These are phyloP conservation scores for Fusarium nodosum DNA, from an alignment of 2,329 filamentous ascomycete genomes.

Conservation along the genomic window DNA sequence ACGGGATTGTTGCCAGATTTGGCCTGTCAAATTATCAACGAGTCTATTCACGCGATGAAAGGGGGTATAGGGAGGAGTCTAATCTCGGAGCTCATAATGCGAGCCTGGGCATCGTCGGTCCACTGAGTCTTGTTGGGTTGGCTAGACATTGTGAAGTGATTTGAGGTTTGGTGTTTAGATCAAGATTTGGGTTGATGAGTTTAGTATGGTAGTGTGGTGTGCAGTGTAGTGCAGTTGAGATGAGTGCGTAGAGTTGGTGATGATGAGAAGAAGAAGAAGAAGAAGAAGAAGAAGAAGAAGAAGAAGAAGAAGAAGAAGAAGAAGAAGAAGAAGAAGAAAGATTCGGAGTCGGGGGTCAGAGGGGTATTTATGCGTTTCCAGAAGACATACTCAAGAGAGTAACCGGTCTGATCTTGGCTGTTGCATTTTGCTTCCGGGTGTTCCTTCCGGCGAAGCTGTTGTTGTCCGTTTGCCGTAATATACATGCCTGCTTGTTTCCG, in stretches of 20 bases:
- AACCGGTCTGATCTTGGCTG: neutral
- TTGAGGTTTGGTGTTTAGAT: neutral
- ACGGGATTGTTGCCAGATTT: constrained; percentile 13
- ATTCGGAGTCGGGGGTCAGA: neutral
- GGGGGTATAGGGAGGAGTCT: neutral
- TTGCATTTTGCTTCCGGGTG: neutral
- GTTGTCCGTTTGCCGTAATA: neutral
- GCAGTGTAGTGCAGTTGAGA: constrained; percentile 5
- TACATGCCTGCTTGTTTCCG: neutral
- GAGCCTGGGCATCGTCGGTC: constrained; percentile 22
- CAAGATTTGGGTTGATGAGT: neutral
- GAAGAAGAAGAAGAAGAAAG: constrained; percentile 1
- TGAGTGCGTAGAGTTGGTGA: constrained; percentile 2
- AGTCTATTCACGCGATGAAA: neutral
- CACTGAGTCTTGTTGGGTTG: neutral
- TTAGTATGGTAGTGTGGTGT: neutral
- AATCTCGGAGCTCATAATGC: constrained; percentile 19
- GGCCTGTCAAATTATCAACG: constrained; percentile 3
- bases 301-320: too few relatives aligned
- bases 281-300: too few relatives aligned
- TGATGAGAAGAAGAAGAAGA: constrained; percentile 6
- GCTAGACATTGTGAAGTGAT: constrained; percentile 21
- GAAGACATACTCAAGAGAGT: neutral
- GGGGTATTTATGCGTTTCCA: constrained; percentile 29
- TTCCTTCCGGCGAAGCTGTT: neutral